phyloP scores from a whole-genome alignment of 202 grass and related monocot genomes.

The Panicum hallii region DNA sequence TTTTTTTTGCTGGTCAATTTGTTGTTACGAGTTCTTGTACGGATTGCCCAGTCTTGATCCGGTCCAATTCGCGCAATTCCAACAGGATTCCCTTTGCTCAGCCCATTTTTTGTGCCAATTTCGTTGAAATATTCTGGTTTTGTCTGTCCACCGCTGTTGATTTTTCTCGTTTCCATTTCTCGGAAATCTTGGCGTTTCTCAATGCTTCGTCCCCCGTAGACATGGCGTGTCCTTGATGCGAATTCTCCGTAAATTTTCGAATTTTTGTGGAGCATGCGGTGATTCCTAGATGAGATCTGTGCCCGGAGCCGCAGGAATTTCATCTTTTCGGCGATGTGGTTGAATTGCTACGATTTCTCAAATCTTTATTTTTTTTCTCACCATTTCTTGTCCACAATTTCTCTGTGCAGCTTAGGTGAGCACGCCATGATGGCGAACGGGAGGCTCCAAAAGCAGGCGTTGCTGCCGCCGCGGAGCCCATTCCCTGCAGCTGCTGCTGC shows the following conservation, averaged over 20 bases:
- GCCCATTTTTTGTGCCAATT: background rate
- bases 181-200: conserved; percentile 12
- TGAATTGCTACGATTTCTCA: conserved; percentile 19
- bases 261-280: background rate
- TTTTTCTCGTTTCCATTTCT: conserved; percentile 5
- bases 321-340: conserved; percentile 5
- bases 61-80: background rate
- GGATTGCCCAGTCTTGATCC: conserved; percentile 13
- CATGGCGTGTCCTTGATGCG: background rate
- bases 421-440: conserved; percentile 59
- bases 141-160: background rate
- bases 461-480: conserved; percentile 83
- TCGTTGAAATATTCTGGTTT: background rate
- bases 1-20: background rate
- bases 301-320: conserved; percentile 10
- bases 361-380: conserved; percentile 8
- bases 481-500: conserved; percentile 43
- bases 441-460: conserved; percentile 60
- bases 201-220: background rate
- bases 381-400: background rate
- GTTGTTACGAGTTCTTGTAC: background rate
- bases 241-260: background rate
- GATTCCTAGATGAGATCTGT: conserved; percentile 44
- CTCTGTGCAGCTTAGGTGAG: conserved; percentile 28
- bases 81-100: background rate